A percentile compares a stretch with the other conserved stretches of the same genome.
phyloP scores from a whole-genome alignment of 78 protist species.

The Dictyostelium capitatum region DNA sequence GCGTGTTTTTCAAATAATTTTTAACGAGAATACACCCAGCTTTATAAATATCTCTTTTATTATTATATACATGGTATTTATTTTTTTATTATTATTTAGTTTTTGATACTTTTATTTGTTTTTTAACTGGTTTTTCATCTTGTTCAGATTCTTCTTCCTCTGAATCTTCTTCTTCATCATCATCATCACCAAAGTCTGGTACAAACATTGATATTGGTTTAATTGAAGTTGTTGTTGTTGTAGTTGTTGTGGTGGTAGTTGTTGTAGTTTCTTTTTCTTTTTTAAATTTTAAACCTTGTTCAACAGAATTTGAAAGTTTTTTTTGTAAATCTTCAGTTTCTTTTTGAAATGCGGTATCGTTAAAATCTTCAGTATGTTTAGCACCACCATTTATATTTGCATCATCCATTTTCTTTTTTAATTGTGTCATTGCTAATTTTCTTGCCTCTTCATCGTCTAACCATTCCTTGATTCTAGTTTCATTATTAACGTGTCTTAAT shows the following conservation, averaged over 20 bases:
- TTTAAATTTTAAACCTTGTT: conserved; percentile 53
- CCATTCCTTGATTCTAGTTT: conserved; percentile 75
- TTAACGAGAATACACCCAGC: no score
- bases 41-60: no score
- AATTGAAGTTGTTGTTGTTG: conserved; percentile 33
- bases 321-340: conserved; percentile 57
- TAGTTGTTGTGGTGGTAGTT: conserved; percentile 28
- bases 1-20: no score
- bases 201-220: conserved; percentile 25
- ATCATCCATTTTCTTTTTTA: conserved; percentile 29
- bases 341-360: conserved; percentile 35
- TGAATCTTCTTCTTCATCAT: conserved; percentile 32
- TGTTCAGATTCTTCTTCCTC: conserved; percentile 15
- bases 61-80: neutral
- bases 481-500: conserved; percentile 82
- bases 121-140: neutral
- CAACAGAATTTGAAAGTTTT: conserved; percentile 43
- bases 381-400: neutral
- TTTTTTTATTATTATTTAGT: neutral
- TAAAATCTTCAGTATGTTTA: conserved; percentile 8
- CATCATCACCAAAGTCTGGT: conserved; percentile 55
- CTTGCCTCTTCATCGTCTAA: conserved; percentile 27
- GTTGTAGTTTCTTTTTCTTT: conserved; percentile 35
- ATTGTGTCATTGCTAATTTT: neutral
- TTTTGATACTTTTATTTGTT: conserved; percentile 23